A percentile compares a stretch with the other conserved stretches of the same genome.
Conservation (phyloP, 2,329 filamentous ascomycete genomes). For the Stachybotrys echinatus region DNA sequence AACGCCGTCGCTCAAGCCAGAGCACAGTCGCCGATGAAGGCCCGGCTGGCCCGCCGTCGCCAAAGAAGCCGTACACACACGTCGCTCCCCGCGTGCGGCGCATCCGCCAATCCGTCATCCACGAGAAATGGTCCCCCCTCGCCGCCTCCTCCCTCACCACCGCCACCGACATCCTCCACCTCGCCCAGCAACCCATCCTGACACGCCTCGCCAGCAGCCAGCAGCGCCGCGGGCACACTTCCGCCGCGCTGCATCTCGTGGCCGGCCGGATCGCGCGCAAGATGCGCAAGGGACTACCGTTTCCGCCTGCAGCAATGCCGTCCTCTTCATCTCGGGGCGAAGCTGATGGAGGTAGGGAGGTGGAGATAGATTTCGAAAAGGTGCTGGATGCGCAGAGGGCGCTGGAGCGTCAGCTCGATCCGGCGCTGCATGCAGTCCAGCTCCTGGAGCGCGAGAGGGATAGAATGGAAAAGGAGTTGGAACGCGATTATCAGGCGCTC, state of each 20-base stretch:
- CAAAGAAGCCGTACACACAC: constrained; percentile 39
- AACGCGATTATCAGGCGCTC: constrained; percentile 48
- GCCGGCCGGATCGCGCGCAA: constrained; percentile 52
- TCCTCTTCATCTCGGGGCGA: constrained; percentile 8
- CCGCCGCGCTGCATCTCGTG: constrained; percentile 49
- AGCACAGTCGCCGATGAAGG: constrained; percentile 11
- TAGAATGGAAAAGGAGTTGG: constrained; percentile 49
- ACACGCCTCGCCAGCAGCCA: constrained; percentile 46
- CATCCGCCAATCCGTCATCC: constrained; percentile 59
- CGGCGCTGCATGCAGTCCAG: constrained; percentile 56
- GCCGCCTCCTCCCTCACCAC: constrained; percentile 48
- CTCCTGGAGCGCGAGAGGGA: constrained; percentile 54
- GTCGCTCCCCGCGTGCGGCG: constrained; percentile 44
- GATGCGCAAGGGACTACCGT: constrained; percentile 56
- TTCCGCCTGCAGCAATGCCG: constrained; percentile 47
- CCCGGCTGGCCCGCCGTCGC: constrained; percentile 16
- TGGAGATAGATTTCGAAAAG: constrained; percentile 62
- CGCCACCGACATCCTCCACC: constrained; percentile 49
- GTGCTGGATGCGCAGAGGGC: constrained; percentile 53
- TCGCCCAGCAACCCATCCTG: constrained; percentile 58
- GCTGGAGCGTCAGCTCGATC: constrained; percentile 55
- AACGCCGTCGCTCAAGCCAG: constrained; percentile 11
- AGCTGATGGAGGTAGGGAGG: constrained; percentile 39
- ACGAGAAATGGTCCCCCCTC: constrained; percentile 62
- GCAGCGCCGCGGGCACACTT: constrained; percentile 46